These are phyloP conservation scores for Dendrobium huoshanense DNA, from an alignment of 106 monocot species.

Conservation along the genomic window DNA sequence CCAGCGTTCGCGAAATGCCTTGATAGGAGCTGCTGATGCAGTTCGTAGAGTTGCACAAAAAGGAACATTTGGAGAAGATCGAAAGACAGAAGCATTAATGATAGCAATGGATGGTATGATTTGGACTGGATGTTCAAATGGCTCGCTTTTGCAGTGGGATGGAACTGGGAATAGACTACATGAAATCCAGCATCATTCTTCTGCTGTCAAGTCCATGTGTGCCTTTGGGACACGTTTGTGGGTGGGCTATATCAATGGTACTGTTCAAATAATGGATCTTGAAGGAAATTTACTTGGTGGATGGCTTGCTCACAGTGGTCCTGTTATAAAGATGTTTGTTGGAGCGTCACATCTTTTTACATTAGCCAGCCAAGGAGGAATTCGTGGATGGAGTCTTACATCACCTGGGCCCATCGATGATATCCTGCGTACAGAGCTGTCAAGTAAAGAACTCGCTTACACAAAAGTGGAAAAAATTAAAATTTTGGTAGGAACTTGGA, in stretches of 20 bases:
- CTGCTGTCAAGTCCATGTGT: slow-evolving; percentile 69
- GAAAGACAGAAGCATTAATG: slow-evolving; percentile 64
- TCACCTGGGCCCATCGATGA: slow-evolving; percentile 74
- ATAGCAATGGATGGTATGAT: slow-evolving; percentile 65
- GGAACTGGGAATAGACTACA: slow-evolving; percentile 79
- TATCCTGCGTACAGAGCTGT: slow-evolving; percentile 52
- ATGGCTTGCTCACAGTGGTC: slow-evolving; percentile 86
- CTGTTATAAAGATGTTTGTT: slow-evolving; percentile 76
- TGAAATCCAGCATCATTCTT: slow-evolving; percentile 61
- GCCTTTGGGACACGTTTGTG: slow-evolving; percentile 68
- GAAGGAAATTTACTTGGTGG: slow-evolving; percentile 67
- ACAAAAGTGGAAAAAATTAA: slow-evolving; percentile 67
- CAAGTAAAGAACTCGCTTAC: slow-evolving; percentile 43
- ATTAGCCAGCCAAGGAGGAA: slow-evolving; percentile 91
- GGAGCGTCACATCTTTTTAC: slow-evolving; percentile 66
- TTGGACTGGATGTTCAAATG: slow-evolving; percentile 88
- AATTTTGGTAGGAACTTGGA: slow-evolving; percentile 87
- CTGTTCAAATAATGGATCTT: slow-evolving; percentile 66
- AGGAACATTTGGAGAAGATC: slow-evolving; percentile 74
- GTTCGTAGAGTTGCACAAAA: slow-evolving; percentile 82
- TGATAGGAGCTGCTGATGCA: slow-evolving; percentile 93
- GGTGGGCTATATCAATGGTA: slow-evolving; percentile 81
- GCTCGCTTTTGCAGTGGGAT: slow-evolving; percentile 85
- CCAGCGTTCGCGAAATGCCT: slow-evolving; percentile 85
- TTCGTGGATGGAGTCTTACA: slow-evolving; percentile 79